Conservation (phyloP, 2,329 filamentous ascomycete genomes). For the Acrocalymma vagum region DNA sequence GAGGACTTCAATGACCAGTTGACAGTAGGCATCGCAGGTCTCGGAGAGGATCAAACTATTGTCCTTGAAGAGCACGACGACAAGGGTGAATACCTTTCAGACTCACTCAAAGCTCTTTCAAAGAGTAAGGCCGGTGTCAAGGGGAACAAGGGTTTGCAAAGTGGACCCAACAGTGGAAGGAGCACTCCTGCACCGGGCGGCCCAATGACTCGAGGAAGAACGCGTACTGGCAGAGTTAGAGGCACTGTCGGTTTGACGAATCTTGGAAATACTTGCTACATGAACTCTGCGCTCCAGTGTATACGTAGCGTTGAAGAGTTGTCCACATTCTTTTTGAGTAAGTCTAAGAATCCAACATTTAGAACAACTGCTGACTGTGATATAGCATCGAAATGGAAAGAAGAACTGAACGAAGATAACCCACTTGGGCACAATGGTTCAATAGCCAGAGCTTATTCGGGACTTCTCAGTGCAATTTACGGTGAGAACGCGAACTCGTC, state of each 20-base stretch:
- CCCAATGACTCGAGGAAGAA: conserved; percentile 74
- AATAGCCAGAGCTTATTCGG: conserved; percentile 85
- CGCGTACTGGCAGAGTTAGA: conserved; percentile 72
- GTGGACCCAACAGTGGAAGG: conserved; percentile 65
- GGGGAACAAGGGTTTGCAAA: conserved; percentile 46
- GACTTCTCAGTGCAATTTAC: conserved; percentile 81
- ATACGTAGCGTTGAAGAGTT: conserved; percentile 92
- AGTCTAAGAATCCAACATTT: conserved; percentile 30
- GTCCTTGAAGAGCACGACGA: conserved; percentile 80
- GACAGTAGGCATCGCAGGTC: conserved; percentile 70
- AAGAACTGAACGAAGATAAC: conserved; percentile 86
- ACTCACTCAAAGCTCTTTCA: conserved; percentile 52
- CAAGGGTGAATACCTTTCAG: conserved; percentile 64
- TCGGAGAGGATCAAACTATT: conserved; percentile 77
- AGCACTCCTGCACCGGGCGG: conserved; percentile 72
- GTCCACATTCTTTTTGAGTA: conserved; percentile 82
- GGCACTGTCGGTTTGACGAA: conserved; percentile 88
- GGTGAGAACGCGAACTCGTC: conserved; percentile 71
- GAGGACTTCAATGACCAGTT: conserved; percentile 79
- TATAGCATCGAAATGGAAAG: conserved; percentile 68
- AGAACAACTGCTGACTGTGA: conserved; percentile 41
- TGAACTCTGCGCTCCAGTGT: conserved; percentile 97
- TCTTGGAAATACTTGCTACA: conserved; percentile 97
- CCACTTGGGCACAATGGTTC: conserved; percentile 84
- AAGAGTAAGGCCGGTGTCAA: conserved; percentile 50